Percentiles rank a stretch among this genome's conserved stretches.
phyloP scores from a whole-genome alignment of 2,329 filamentous ascomycete species.

The Ascochyta pisi region DNA sequence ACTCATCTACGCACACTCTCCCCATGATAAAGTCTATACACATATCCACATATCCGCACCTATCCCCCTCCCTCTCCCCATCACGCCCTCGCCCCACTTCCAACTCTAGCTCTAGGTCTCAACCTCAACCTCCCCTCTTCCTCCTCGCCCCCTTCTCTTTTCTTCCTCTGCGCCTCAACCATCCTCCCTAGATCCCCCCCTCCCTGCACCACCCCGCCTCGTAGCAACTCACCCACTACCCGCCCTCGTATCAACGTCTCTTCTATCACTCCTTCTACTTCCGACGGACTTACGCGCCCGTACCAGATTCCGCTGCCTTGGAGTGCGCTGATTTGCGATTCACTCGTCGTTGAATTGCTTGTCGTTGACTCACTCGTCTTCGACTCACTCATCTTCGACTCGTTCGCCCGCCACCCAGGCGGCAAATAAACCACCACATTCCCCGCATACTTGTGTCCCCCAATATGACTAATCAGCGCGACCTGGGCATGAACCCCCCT shows the following conservation, averaged over 20 bases:
- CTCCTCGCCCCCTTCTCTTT: conserved; percentile 35
- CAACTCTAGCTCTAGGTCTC: conserved; percentile 28
- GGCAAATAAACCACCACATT: conserved; percentile 85
- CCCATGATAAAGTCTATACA: background rate
- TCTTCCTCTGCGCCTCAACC: conserved; percentile 43
- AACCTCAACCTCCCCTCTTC: conserved; percentile 25
- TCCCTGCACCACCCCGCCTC: conserved; percentile 66
- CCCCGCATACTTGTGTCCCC: conserved; percentile 84
- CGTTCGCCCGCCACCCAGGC: conserved; percentile 45
- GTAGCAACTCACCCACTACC: conserved; percentile 73
- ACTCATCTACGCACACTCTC: too few relatives aligned
- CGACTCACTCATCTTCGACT: too few relatives aligned
- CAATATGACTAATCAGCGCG: conserved; percentile 78
- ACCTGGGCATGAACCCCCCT: conserved; percentile 65
- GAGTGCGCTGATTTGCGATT: conserved; percentile 58
- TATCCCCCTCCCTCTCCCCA: background rate
- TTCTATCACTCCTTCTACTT: conserved; percentile 77
- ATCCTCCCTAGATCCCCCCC: conserved; percentile 38
- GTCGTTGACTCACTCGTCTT: too few relatives aligned
- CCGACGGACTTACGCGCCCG: conserved; percentile 74
- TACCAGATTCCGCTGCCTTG: conserved; percentile 82
- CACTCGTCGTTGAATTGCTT: too few relatives aligned
- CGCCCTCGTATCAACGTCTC: conserved; percentile 73
- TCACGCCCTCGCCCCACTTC: too few relatives aligned
- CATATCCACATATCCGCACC: background rate